Base-by-base conservation (phyloP, 2,329 filamentous ascomycete species). In the Xylaria sp. region DNA sequence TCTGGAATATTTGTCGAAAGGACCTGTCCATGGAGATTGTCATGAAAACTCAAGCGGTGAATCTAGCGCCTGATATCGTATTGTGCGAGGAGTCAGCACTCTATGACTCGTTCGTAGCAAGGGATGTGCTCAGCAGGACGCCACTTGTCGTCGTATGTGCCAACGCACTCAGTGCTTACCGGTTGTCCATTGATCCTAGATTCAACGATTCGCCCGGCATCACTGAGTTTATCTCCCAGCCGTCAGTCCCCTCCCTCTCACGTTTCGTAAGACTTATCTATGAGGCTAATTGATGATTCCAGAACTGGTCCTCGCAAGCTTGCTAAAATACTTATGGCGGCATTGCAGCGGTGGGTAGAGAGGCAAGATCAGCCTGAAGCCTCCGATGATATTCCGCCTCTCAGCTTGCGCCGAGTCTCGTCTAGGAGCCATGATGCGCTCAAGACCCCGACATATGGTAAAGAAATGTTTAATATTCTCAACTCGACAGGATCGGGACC, bases 141-240 rank as follows among this genome's bases (percentile, higher is more conserved):
- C 68, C 68, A 10, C 71, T 77, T 10, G 76, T 81, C 0, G 75
- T 81, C 9, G 72, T 82, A 6, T 82, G 80, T 56, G 72, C 65
- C n/a, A 78, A 79, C 61, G 74, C 77, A 1, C 60, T 78, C 3
- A 73, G 73, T 10, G 80, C 78, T 1, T 77, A 79, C 66, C 59
- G 76, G 51, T 28, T 70, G 34, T 66, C 64, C 2, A 59, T 61
- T 15, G 63, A 70, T 7, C n/a, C 62, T 28, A 59, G 41, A 32
- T 74, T 46, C 65, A 70, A 25, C 67, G 70, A 69, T 32, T 72
- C 44, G 65, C 66, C 48, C 23, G 34, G 28, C 8, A 63, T 81
- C 15, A 75, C 80, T 10, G 81, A 82, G 57, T 81, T 80, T 52
- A 77, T 81, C 20, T 81, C 80, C 1, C 81, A 81, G 57, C 81